phyloP scores from a whole-genome alignment of 176 grass and related monocot species.

The Oryza officinalis region DNA sequence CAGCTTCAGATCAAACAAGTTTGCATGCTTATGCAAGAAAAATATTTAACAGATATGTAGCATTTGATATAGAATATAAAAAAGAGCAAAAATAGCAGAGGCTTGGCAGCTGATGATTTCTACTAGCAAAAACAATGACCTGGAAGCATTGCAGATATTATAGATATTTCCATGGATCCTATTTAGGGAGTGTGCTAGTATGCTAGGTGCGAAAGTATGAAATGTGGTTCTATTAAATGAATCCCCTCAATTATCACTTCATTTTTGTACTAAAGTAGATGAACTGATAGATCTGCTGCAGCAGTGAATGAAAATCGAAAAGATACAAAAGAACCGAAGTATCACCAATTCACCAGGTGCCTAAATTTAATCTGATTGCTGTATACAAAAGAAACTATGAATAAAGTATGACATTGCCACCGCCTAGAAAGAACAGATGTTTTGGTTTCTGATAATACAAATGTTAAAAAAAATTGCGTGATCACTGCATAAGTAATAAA shows the following conservation, averaged over 20 bases:
- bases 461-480: background rate
- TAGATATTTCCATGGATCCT: constrained; percentile 21
- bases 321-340: constrained; percentile 8
- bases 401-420: background rate
- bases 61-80: background rate
- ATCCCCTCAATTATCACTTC: background rate
- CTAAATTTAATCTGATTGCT: background rate
- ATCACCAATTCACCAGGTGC: background rate
- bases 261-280: background rate
- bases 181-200: constrained; percentile 17
- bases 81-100: background rate
- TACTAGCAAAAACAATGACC: constrained; percentile 17
- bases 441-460: background rate
- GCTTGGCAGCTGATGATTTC: background rate
- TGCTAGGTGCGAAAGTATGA: constrained; percentile 18
- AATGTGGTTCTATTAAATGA: background rate
- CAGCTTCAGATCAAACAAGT: constrained; percentile 32
- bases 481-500: background rate
- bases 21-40: constrained; percentile 20
- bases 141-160: constrained; percentile 6
- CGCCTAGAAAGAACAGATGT: constrained; percentile 14
- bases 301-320: background rate
- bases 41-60: background rate
- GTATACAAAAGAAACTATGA: background rate
- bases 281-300: background rate